Base-by-base conservation (phyloP, 768 basidiomycete species). In the Podaxis carcinomalis region DNA sequence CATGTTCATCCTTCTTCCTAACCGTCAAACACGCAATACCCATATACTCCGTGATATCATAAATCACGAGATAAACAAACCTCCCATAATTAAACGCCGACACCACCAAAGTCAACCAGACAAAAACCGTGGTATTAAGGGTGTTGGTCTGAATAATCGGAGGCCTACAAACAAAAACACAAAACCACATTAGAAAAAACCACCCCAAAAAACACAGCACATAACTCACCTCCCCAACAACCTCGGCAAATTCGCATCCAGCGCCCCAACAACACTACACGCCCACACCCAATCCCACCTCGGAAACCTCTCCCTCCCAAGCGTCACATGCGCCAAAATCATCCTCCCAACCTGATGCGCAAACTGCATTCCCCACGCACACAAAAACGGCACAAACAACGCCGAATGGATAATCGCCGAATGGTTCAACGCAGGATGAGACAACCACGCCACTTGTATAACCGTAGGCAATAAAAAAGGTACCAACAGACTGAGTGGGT, bases 11-110 rank as follows among this genome's bases (percentile, higher is more conserved):
- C 81, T 86, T 91, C 77, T 92, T 95, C 57, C 87, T 80, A 49
- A 97, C 94, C 14, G 91, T 93, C 69, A 97, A 94, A 76, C 94
- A 98, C 1, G 93, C 96, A 67, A 97, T 93, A 11, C 96, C 96
- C 63, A 96, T 82, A 74, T 89, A 89, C 62, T 94, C 84, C 59
- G 93, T 96, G 73, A 98, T 93, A 65, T 95, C 90, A 62, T 73
- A 74, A 67, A 95, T 93, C 58, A 95, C 93, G n/a, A 89, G 77
- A 28, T 83, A 80, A 67, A 88, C 90, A 73, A 95, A 95, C 47
- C 89, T 81, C 25, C 80, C 84, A 67, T 93, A 96, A 44, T 83
- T 81, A 67, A 86, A 63, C 59, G 92, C 71, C 2, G 93, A 89
- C 37, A 93, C 67, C 1, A 77, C 73, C 36, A 93, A 79, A 1